Percentiles rank a stretch among this genome's conserved stretches.
These are phyloP conservation scores for Fusarium dlaminii DNA, from an alignment of 2,329 filamentous ascomycete genomes.

Conservation along the genomic window DNA sequence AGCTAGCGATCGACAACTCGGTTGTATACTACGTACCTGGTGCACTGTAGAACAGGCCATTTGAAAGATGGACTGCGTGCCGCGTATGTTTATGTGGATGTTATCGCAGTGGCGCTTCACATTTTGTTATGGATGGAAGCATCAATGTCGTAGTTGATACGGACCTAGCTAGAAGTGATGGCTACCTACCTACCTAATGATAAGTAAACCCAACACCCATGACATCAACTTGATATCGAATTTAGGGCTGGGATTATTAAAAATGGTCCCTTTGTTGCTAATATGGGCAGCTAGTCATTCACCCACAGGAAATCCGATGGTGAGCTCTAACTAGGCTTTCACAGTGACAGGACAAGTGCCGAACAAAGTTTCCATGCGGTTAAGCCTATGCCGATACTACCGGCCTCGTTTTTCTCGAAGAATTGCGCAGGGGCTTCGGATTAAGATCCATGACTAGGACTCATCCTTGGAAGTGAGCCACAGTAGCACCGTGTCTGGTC, in stretches of 20 bases:
- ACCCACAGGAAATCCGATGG: background rate
- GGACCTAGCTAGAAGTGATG: background rate
- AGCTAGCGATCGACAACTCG: background rate
- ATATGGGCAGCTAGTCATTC: background rate
- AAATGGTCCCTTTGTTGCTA: background rate
- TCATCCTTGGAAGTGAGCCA: background rate
- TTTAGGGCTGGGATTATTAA: background rate
- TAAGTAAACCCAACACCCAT: background rate
- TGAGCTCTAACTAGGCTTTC: background rate
- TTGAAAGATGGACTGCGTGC: background rate
- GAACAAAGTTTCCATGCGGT: slow-evolving; percentile 29
- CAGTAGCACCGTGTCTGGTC: slow-evolving; percentile 4
- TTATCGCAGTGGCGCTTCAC: slow-evolving; percentile 8
- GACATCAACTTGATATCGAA: background rate
- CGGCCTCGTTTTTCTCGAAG: slow-evolving; percentile 19
- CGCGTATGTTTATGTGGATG: background rate
- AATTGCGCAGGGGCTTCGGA: slow-evolving; percentile 16
- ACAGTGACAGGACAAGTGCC: slow-evolving; percentile 24
- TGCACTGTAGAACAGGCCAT: background rate
- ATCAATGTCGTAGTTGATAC: background rate
- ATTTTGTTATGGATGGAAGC: background rate
- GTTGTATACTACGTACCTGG: background rate
- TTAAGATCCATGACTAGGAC: slow-evolving; percentile 8
- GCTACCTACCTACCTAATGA: too few species aligned
- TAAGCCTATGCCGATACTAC: slow-evolving; percentile 26